A percentile compares a stretch with the other conserved stretches of the same genome.
Conservation (phyloP, 2,329 filamentous ascomycete genomes). For the Lecanicillium sp. region DNA sequence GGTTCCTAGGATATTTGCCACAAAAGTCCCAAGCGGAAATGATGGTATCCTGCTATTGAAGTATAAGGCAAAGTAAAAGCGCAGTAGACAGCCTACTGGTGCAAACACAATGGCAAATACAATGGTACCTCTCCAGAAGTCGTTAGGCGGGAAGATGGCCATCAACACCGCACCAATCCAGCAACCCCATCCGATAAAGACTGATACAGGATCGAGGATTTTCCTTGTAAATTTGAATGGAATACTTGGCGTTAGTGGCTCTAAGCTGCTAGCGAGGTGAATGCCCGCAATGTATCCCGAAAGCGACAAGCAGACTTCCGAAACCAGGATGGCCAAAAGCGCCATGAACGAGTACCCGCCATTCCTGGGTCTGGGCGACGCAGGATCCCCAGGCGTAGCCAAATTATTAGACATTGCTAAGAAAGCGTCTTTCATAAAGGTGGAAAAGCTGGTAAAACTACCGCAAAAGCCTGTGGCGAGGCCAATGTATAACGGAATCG, state of each 20-base stretch:
- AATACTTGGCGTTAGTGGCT: constrained; percentile 51
- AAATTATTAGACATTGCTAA: constrained; percentile 71
- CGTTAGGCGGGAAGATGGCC: constrained; percentile 61
- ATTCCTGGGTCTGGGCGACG: constrained; percentile 41
- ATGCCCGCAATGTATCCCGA: constrained; percentile 62
- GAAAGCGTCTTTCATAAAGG: constrained; percentile 74
- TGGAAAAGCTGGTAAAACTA: constrained; percentile 83
- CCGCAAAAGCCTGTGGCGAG: constrained; percentile 83
- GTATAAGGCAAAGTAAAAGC: constrained; percentile 63
- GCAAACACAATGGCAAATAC: constrained; percentile 76
- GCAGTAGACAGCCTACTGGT: constrained; percentile 65
- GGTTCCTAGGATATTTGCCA: constrained; percentile 71
- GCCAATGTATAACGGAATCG: constrained; percentile 80
- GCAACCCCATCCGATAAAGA: constrained; percentile 59
- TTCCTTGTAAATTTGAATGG: constrained; percentile 48
- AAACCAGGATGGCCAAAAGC: constrained; percentile 63
- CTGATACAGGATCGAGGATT: constrained; percentile 53
- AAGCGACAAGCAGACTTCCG: constrained; percentile 63
- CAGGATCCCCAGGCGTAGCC: constrained; percentile 25
- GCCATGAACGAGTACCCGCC: constrained; percentile 80
- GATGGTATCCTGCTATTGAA: constrained; percentile 59
- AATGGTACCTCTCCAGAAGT: constrained; percentile 66
- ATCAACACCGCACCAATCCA: constrained; percentile 75
- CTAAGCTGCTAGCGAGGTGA: constrained; percentile 60
- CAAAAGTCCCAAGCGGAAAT: constrained; percentile 83